A percentile compares a stretch with the other conserved stretches of the same genome.
Evolutionary conservation across 257 asterid genomes (phyloP).

Genomic region (Nicotiana noctiflora): DNA sequence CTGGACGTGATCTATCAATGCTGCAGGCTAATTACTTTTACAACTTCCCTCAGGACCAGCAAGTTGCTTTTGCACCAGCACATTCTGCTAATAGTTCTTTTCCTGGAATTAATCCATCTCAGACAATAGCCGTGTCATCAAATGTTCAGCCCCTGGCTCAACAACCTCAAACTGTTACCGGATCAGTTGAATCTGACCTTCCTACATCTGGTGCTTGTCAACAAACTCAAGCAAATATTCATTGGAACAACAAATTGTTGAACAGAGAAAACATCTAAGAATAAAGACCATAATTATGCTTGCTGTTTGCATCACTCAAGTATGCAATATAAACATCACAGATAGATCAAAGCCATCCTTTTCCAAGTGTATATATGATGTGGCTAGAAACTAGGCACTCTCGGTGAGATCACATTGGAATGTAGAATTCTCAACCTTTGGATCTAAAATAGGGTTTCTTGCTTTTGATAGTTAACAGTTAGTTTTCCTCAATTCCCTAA

Average conservation of each 20-base stretch:
- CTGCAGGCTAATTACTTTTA: conserved; percentile 41
- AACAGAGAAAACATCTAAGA: conserved; percentile 35
- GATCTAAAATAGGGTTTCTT: not conserved
- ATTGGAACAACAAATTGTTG: conserved; percentile 34
- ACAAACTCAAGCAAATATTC: conserved; percentile 34
- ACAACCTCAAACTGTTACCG: conserved; percentile 38
- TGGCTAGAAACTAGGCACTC: not conserved
- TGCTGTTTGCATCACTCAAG: not conserved
- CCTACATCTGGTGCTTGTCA: conserved; percentile 31
- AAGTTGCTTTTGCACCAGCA: conserved; percentile 28
- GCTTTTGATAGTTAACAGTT: not conserved
- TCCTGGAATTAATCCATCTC: conserved; percentile 36
- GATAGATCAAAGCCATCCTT: not conserved
- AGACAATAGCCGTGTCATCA: conserved; percentile 27
- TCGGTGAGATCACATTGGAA: not conserved
- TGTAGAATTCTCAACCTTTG: not conserved
- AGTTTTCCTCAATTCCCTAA: not conserved
- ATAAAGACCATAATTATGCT: not conserved
- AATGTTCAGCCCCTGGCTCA: conserved; percentile 32
- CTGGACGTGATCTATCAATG: conserved; percentile 33
- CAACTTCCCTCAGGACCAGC: conserved; percentile 48
- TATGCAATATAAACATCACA: not conserved
- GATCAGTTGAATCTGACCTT: conserved; percentile 29
- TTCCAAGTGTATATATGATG: not conserved
- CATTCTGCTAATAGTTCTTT: conserved; percentile 32